Conservation (phyloP, 1,139 yeast genomes). For the Yamadazyma trypodendri region DNA sequence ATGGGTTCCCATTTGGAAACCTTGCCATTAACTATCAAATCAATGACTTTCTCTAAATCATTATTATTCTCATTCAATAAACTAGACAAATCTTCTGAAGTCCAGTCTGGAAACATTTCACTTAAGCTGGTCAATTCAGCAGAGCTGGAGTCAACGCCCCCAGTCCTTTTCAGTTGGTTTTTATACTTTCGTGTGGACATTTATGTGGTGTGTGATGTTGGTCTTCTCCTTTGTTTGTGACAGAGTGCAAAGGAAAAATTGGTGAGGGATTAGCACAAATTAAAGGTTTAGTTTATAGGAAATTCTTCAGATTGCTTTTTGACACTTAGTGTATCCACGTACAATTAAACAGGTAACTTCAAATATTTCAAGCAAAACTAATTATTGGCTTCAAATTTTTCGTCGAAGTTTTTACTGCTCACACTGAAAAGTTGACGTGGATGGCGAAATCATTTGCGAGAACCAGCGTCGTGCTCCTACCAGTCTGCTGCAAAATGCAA, state of each 20-base stretch:
- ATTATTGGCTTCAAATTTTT: conserved; percentile 10
- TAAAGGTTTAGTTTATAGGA: background rate
- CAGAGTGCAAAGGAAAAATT: background rate
- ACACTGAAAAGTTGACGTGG: conserved; percentile 5
- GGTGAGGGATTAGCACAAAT: background rate
- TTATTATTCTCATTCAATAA: conserved; percentile 71
- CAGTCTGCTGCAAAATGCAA: background rate
- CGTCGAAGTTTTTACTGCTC: conserved; percentile 7
- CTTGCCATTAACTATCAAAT: conserved; percentile 82
- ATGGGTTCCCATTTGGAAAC: conserved; percentile 61
- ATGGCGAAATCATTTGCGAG: conserved; percentile 5
- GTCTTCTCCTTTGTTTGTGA: background rate
- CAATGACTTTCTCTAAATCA: conserved; percentile 77
- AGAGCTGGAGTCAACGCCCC: conserved; percentile 13
- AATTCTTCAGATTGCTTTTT: background rate
- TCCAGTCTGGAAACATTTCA: conserved; percentile 96
- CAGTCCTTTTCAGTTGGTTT: conserved; percentile 44
- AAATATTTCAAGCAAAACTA: conserved; percentile 6
- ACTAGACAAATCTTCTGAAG: conserved; percentile 74
- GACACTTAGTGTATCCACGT: conserved; percentile 1
- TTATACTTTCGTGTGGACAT: conserved; percentile 44
- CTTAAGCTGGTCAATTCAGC: conserved; percentile 55
- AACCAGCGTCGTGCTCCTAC: background rate
- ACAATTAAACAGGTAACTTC: conserved; percentile 4
- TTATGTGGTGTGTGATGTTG: background rate